A percentile compares a stretch with the other conserved stretches of the same genome.
Evolutionary conservation across 1,139 yeast genomes (phyloP).

Genomic region (Suhomyces bribrorum): DNA sequence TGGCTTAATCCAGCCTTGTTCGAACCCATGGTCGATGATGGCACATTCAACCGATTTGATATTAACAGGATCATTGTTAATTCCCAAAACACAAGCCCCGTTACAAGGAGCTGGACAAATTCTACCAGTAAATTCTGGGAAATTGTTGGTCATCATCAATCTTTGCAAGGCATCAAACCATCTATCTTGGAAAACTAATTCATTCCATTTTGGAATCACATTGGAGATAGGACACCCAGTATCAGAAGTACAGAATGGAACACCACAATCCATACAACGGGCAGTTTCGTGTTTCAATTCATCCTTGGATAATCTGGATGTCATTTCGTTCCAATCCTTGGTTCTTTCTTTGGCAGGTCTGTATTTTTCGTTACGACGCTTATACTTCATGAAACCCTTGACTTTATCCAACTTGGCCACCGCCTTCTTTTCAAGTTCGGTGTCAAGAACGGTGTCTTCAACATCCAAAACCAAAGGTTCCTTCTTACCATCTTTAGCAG

Average conservation of each 20-base stretch:
- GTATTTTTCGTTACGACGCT: slow-evolving; percentile 85
- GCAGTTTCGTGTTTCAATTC: slow-evolving; percentile 92
- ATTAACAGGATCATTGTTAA: slow-evolving; percentile 93
- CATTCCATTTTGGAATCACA: slow-evolving; percentile 97
- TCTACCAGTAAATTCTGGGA: slow-evolving; percentile 98
- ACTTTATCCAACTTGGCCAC: slow-evolving; percentile 73
- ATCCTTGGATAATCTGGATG: slow-evolving; percentile 76
- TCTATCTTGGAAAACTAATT: slow-evolving; percentile 89
- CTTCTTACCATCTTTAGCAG: slow-evolving; percentile 39
- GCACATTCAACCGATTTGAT: slow-evolving; percentile 96
- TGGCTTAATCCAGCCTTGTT: slow-evolving; percentile 95
- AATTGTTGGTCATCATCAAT: slow-evolving; percentile 92
- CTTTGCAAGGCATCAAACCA: slow-evolving; percentile 95
- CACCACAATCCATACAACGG: slow-evolving; percentile 99
- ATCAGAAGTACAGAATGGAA: slow-evolving; percentile 97
- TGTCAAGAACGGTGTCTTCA: slow-evolving; percentile 83
- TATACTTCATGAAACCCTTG: slow-evolving; percentile 91
- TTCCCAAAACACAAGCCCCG: slow-evolving; percentile 96
- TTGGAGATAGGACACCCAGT: slow-evolving; percentile 98
- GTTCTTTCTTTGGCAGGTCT: slow-evolving; percentile 76
- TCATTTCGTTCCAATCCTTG: slow-evolving; percentile 90
- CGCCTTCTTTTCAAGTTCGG: slow-evolving; percentile 62
- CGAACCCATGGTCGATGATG: slow-evolving; percentile 93
- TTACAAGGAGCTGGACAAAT: slow-evolving; percentile 99
- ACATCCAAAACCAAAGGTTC: slow-evolving; percentile 90